Base-by-base conservation (phyloP, 495 filamentous ascomycete species). In the Lophiostoma macrostomum region DNA sequence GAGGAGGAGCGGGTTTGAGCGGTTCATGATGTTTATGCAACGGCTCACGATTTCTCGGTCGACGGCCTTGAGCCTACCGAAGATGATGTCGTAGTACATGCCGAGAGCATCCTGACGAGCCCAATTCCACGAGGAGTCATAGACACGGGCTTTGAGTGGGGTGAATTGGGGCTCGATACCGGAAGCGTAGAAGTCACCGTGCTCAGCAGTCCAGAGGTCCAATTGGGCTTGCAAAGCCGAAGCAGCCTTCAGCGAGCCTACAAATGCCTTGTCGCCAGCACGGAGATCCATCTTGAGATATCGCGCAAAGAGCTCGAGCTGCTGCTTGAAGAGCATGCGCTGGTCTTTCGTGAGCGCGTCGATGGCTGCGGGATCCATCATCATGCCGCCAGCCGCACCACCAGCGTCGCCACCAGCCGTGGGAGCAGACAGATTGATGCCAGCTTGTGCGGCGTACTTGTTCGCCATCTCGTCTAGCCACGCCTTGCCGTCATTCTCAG, bases 51-150 rank as follows among this genome's bases (percentile, higher is more conserved):
- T 99, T 70, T 99, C 93, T 42, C 93, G 87, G 63, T 99, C 93
- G 11, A 99, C 87, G 19, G 84, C 88, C 73, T 88, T 82, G 19
- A 99, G 80, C 38, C 94, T 81, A 36, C 93, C 93, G 59, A 99
- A 99, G 64, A 99, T 96, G 62, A 99, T 95, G 66, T 99, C 94
- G 71, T 90, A 99, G 75, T 90, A 99, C 93, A 99, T 99, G 74
- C 81, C 88, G 31, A 97, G 78, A 30, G 91, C 93, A 71, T 99
- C 93, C 65, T 97, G 94, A 44, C 93, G 86, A 27, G 88, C 93
- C 93, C 93, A 99, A 69, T 99, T 99, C 93, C 93, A 99, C 0
- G 89, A 93, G 0, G 93, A 97, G 69, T 99, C 93, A 71, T 97
- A 99, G 12, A 95, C 82, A 68, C 93, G 84, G 14, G 93, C 91